phyloP scores from a whole-genome alignment of 345 rosid species.

The Eucalyptus regnans region DNA sequence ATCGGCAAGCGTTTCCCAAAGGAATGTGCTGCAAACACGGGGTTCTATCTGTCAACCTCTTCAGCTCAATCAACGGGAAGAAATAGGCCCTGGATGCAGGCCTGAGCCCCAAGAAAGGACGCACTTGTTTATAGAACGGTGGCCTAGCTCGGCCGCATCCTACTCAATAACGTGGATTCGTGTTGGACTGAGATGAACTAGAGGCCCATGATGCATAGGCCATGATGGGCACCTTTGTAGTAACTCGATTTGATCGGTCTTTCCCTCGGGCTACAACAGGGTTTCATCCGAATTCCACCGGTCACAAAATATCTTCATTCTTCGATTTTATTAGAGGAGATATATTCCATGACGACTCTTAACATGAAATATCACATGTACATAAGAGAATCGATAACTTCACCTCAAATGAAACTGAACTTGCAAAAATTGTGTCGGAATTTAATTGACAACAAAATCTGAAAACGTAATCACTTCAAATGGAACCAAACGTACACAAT shows the following conservation, averaged over 20 bases:
- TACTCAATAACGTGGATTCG: neutral
- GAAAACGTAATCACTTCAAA: fast-evolving
- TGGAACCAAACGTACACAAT: fast-evolving
- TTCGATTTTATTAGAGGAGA: neutral
- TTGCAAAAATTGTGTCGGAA: fast-evolving
- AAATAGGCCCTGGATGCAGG: neutral
- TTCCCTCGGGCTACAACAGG: neutral
- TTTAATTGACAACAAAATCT: fast-evolving
- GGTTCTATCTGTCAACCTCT: neutral
- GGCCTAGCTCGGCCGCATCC: neutral
- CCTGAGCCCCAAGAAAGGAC: neutral
- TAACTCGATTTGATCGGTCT: neutral
- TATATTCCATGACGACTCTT: neutral
- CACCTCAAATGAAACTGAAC: fast-evolving
- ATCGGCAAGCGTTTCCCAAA: neutral
- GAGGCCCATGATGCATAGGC: neutral
- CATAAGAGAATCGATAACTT: neutral
- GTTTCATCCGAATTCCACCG: neutral
- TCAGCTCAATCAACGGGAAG: neutral
- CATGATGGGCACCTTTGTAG: neutral
- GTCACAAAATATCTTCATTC: no score
- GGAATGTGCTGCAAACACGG: neutral
- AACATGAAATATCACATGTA: neutral
- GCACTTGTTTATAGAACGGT: neutral
- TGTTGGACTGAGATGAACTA: neutral